These are phyloP conservation scores for Epichloe baconii DNA, from an alignment of 2,329 filamentous ascomycete species.

Conservation along the genomic window DNA sequence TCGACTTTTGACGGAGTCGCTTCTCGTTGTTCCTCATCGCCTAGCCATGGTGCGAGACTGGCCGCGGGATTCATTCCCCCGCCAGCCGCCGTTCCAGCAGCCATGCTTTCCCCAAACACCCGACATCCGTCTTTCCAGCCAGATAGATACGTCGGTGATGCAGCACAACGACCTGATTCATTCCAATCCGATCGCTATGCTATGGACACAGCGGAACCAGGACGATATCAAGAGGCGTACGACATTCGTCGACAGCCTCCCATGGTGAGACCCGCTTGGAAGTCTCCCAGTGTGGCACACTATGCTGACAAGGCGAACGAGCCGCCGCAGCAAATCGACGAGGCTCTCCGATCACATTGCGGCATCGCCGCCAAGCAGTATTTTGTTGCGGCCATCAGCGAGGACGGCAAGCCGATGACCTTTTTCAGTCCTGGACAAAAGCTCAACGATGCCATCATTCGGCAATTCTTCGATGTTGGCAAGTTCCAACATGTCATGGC, in stretches of 20 bases:
- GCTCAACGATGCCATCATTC: constrained; percentile 24
- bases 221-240: constrained; percentile 22
- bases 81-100: constrained; percentile 17
- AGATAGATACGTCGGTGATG: constrained; percentile 18
- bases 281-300: background rate
- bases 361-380: constrained; percentile 37
- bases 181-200: constrained; percentile 19
- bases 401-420: constrained; percentile 32
- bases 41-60: constrained; percentile 28
- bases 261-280: constrained; percentile 19
- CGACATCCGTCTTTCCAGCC: constrained; percentile 18
- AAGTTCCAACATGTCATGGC: constrained; percentile 27
- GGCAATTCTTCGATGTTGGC: constrained; percentile 32
- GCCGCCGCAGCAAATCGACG: constrained; percentile 31
- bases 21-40: background rate
- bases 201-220: constrained; percentile 17
- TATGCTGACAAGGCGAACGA: constrained; percentile 4
- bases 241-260: constrained; percentile 24
- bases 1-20: background rate
- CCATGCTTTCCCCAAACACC: constrained; percentile 11
- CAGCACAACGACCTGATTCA: constrained; percentile 16
- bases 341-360: constrained; percentile 38
- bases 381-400: constrained; percentile 37
- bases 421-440: constrained; percentile 31
- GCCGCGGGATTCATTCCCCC: constrained; percentile 27